Evolutionary conservation across 148 eudicot species (phyloP).

Genomic region (Chenopodium suecicum): DNA sequence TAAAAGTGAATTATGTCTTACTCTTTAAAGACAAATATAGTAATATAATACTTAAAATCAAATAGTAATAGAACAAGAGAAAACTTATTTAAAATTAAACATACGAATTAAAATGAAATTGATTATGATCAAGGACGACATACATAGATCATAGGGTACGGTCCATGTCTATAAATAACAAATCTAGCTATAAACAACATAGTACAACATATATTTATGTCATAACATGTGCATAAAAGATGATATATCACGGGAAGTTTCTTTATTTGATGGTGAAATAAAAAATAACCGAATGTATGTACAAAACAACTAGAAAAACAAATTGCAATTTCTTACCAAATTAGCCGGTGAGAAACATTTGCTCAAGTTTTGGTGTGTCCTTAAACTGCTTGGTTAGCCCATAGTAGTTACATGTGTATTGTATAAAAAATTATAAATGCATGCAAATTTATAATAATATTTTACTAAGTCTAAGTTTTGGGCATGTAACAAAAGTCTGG

Average conservation of each 20-base stretch:
- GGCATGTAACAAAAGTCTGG: neutral
- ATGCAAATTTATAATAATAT: neutral
- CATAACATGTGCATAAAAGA: neutral
- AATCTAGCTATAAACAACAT: neutral
- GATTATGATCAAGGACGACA: too few relatives aligned
- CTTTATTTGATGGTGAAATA: neutral
- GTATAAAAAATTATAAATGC: neutral
- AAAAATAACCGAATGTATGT: conserved; percentile 2
- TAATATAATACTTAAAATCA: too few relatives aligned
- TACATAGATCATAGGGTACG: neutral
- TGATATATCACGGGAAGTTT: neutral
- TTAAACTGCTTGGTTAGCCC: neutral
- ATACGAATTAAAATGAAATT: too few relatives aligned
- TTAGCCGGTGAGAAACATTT: neutral
- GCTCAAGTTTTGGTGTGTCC: neutral
- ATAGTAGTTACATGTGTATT: neutral
- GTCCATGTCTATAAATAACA: neutral
- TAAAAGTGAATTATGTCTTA: too few relatives aligned
- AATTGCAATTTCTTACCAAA: neutral
- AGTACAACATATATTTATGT: too few relatives aligned
- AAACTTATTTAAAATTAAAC: too few relatives aligned
- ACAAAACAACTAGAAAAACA: neutral
- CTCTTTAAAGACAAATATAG: too few relatives aligned
- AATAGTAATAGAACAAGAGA: too few relatives aligned
- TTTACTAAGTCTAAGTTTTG: neutral